Evolutionary conservation across 805 yeast genomes (phyloP).

Genomic region (Candida nanaspora): DNA sequence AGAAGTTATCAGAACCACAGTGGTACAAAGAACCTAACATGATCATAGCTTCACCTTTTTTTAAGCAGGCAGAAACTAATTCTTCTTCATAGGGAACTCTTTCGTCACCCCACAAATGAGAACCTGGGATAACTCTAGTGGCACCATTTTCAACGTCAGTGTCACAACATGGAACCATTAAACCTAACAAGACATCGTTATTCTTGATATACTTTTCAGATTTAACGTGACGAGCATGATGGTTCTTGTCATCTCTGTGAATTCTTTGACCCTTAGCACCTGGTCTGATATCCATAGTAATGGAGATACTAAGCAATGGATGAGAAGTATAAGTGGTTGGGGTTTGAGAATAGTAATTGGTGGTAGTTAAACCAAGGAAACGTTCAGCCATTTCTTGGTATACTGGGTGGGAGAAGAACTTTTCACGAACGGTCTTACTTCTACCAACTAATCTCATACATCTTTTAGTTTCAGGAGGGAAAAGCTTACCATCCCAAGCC

Average conservation of each 20-base stretch:
- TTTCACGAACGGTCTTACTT: conserved; percentile 6
- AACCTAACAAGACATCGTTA: conserved; percentile 12
- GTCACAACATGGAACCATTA: conserved; percentile 10
- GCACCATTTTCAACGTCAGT: conserved; percentile 18
- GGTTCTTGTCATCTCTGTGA: conserved; percentile 16
- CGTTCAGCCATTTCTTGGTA: conserved; percentile 8
- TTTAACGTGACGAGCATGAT: conserved; percentile 13
- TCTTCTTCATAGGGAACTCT: conserved; percentile 19
- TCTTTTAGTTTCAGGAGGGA: conserved; percentile 17
- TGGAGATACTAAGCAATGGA: conserved; percentile 4
- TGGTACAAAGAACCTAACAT: conserved; percentile 20
- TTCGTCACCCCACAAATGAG: conserved; percentile 24
- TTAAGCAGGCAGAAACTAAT: conserved; percentile 15
- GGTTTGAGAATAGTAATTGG: conserved; percentile 8
- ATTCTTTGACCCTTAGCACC: conserved; percentile 13
- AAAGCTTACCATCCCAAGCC: conserved; percentile 18
- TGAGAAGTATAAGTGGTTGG: conserved; percentile 8
- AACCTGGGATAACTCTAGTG: conserved; percentile 24
- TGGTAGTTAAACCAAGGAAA: conserved; percentile 6
- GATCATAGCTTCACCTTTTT: conserved; percentile 20
- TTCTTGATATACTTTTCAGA: conserved; percentile 7
- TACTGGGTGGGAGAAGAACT: conserved; percentile 7
- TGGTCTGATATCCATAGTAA: conserved; percentile 15
- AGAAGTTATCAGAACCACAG: conserved; percentile 19
- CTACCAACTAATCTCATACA: conserved; percentile 12